These are phyloP conservation scores for Colletotrichum lini DNA, from an alignment of 2,329 filamentous ascomycete genomes.

Conservation along the genomic window DNA sequence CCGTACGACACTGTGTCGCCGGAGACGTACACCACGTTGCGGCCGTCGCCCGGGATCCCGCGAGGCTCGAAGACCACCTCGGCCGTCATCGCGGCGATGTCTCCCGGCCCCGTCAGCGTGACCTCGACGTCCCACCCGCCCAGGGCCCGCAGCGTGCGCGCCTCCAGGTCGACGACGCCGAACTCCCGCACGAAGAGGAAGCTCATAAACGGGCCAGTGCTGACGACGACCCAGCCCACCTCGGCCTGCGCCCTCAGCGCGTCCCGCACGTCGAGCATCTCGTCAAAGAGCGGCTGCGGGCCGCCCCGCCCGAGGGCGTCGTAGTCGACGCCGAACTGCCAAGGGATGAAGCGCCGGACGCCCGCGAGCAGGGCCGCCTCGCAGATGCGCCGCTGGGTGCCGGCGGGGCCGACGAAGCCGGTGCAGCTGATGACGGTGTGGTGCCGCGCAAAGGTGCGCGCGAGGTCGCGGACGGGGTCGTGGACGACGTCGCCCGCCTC, in stretches of 20 bases:
- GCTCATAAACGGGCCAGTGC: slow-evolving; percentile 79
- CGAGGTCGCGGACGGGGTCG: slow-evolving; percentile 55
- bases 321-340: slow-evolving; percentile 84
- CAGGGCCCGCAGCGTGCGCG: slow-evolving; percentile 64
- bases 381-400: slow-evolving; percentile 71
- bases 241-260: slow-evolving; percentile 62
- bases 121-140: slow-evolving; percentile 74
- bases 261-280: slow-evolving; percentile 73
- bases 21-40: slow-evolving; percentile 66
- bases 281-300: slow-evolving; percentile 76
- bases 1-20: slow-evolving; percentile 75
- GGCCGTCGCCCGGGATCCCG: slow-evolving; percentile 49
- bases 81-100: slow-evolving; percentile 75
- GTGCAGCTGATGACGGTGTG: slow-evolving; percentile 72
- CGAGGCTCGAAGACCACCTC: slow-evolving; percentile 65
- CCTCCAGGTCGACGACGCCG: slow-evolving; percentile 70
- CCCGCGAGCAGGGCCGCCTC: slow-evolving; percentile 67
- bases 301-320: slow-evolving; percentile 72
- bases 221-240: slow-evolving; percentile 75
- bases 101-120: slow-evolving; percentile 73
- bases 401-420: slow-evolving; percentile 70
- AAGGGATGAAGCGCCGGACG: slow-evolving; percentile 72
- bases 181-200: slow-evolving; percentile 77
- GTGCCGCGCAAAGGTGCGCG: slow-evolving; percentile 60
- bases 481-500: slow-evolving; percentile 62